These are phyloP conservation scores for Periglandula ipomoeae DNA, from an alignment of 2,329 filamentous ascomycete genomes.

Conservation along the genomic window DNA sequence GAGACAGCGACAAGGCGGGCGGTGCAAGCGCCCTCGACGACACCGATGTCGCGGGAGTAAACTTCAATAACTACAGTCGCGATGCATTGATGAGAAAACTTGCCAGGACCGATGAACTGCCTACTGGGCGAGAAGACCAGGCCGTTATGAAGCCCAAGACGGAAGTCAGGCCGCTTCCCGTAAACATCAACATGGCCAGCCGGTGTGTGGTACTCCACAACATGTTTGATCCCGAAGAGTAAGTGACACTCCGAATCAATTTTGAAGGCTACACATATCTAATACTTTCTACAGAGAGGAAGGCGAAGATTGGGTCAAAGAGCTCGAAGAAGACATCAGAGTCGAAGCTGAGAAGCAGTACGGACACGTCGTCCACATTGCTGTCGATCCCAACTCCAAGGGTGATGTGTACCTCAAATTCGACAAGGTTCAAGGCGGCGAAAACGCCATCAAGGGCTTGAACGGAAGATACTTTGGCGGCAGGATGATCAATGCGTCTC, in stretches of 20 bases:
- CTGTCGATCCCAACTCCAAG: constrained; percentile 83
- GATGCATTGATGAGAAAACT: constrained; percentile 98
- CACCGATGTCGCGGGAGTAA: constrained; percentile 94
- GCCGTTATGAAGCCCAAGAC: constrained; percentile 70
- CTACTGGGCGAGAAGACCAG: constrained; percentile 57
- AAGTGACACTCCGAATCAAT: constrained; percentile 34
- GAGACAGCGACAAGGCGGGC: constrained; percentile 82
- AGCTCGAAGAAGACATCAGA: constrained; percentile 88
- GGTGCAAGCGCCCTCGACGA: constrained; percentile 94
- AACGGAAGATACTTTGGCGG: constrained; percentile 96
- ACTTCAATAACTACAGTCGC: constrained; percentile 99
- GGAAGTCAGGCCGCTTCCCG: constrained; percentile 66
- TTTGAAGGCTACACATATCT: too few species aligned
- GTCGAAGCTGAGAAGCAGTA: constrained; percentile 91
- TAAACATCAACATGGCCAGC: constrained; percentile 86
- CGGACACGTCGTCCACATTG: constrained; percentile 94
- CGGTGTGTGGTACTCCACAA: constrained; percentile 91
- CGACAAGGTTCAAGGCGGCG: constrained; percentile 85
- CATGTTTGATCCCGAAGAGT: constrained; percentile 90
- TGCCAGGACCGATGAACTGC: constrained; percentile 80
- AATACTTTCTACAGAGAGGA: constrained; percentile 55
- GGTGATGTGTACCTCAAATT: constrained; percentile 99
- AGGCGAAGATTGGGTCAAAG: constrained; percentile 81
- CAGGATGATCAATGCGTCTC: constrained; percentile 84
- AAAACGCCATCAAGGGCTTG: constrained; percentile 95